phyloP scores from a whole-genome alignment of 225 moss, liverwort and hornwort species.

The Physcomitrium patens region DNA sequence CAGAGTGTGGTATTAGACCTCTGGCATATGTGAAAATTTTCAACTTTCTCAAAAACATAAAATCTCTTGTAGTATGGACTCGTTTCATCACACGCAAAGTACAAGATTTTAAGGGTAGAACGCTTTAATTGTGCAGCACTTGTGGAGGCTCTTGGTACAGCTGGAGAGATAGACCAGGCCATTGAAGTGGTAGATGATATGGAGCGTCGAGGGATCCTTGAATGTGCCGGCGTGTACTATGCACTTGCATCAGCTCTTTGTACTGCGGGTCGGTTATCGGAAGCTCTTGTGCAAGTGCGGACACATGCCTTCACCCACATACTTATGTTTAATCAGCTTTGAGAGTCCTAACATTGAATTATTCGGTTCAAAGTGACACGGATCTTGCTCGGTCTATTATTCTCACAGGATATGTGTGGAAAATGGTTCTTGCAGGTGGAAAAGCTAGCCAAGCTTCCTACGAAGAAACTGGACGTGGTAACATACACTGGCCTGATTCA shows the following conservation, averaged over 20 bases:
- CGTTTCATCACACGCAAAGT: background rate
- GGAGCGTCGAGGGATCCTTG: slow-evolving; percentile 85
- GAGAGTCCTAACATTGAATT: background rate
- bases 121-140: slow-evolving; percentile 54
- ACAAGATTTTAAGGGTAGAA: slow-evolving; percentile 12
- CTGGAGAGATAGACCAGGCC: slow-evolving; percentile 71
- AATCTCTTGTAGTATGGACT: background rate
- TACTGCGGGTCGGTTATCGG: slow-evolving; percentile 69
- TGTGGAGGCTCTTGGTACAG: slow-evolving; percentile 74
- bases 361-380: background rate
- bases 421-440: slow-evolving; percentile 58
- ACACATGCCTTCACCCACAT: slow-evolving; percentile 3
- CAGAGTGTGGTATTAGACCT: slow-evolving; percentile 10
- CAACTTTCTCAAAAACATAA: background rate
- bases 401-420: slow-evolving; percentile 8
- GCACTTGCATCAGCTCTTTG: slow-evolving; percentile 78
- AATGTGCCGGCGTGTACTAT: slow-evolving; percentile 79
- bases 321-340: background rate
- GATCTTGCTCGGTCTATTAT: slow-evolving; percentile 5
- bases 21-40: background rate
- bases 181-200: slow-evolving; percentile 79
- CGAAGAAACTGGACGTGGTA: slow-evolving; percentile 68
- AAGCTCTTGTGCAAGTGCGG: slow-evolving; percentile 77
- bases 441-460: slow-evolving; percentile 52
- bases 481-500: slow-evolving; percentile 93